Percentiles rank a stretch among this genome's conserved stretches.
Evolutionary conservation across 192 early-diverging fungal genomes (phyloP).

Genomic region (Entophlyctis helioformis): DNA sequence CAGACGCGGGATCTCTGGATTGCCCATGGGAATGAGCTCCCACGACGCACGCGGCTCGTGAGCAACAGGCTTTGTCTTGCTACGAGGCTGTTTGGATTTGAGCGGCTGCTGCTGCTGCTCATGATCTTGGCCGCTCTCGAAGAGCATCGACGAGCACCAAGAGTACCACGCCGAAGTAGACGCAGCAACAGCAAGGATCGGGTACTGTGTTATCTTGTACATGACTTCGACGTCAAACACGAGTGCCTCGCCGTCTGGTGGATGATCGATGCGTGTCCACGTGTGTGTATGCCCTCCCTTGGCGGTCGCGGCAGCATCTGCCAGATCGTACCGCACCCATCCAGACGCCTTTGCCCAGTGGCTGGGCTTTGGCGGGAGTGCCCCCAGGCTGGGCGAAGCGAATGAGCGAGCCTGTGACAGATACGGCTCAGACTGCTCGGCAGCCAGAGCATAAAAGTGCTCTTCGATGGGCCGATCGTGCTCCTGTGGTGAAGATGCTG

Average conservation of each 20-base stretch:
- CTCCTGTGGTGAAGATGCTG: no score
- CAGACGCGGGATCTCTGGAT: conserved; percentile 25
- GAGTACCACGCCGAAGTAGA: conserved; percentile 74
- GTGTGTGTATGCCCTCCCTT: no score
- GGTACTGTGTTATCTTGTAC: conserved; percentile 50
- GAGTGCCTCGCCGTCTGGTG: conserved; percentile 48
- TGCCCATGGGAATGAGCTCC: conserved; percentile 55
- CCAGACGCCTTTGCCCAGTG: conserved; percentile 49
- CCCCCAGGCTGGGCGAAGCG: conserved; percentile 12
- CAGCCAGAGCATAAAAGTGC: conserved; percentile 70
- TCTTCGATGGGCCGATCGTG: conserved; percentile 57
- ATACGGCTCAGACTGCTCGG: conserved; percentile 47
- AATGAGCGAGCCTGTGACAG: conserved; percentile 34
- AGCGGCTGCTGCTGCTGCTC: no score
- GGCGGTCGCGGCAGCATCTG: conserved; percentile 16
- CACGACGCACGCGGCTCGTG: no score
- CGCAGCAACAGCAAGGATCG: conserved; percentile 70
- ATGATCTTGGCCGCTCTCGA: conserved; percentile 4
- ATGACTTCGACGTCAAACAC: conserved; percentile 85
- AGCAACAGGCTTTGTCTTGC: no score
- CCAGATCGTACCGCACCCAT: conserved; percentile 69
- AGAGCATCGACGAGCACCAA: conserved; percentile 84
- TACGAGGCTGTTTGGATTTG: conserved; percentile 1
- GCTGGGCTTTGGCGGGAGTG: conserved; percentile 24
- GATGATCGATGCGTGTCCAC: no score